These are phyloP conservation scores for Amanita muscaria DNA, from an alignment of 768 basidiomycete genomes.

Conservation along the genomic window DNA sequence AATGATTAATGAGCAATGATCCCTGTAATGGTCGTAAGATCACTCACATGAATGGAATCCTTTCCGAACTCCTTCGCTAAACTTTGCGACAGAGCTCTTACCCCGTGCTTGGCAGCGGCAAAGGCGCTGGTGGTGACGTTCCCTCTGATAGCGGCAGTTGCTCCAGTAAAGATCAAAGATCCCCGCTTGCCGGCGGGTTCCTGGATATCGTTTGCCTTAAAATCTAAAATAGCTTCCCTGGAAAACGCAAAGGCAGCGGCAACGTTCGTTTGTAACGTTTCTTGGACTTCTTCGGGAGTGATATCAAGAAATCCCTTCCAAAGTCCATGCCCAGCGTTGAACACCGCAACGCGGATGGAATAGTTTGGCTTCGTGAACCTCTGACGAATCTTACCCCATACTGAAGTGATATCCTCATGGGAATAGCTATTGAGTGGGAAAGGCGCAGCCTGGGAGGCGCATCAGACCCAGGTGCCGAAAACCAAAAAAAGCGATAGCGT, in stretches of 20 bases:
- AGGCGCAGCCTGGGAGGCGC: constrained; percentile 42
- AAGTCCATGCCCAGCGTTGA: constrained; percentile 47
- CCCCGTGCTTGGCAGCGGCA: constrained; percentile 54
- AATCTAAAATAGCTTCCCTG: constrained; percentile 46
- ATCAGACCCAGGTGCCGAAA: not conserved
- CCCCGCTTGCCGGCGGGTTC: constrained; percentile 47
- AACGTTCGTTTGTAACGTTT: constrained; percentile 42
- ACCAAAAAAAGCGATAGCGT: constrained; percentile 8
- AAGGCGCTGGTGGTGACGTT: constrained; percentile 54
- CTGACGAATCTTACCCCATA: constrained; percentile 37
- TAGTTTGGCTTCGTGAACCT: constrained; percentile 40
- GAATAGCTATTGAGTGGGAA: constrained; percentile 49
- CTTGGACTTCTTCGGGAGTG: constrained; percentile 47
- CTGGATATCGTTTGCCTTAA: constrained; percentile 49
- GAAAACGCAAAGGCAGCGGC: constrained; percentile 58
- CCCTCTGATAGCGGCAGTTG: constrained; percentile 58
- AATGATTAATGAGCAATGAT: too few relatives aligned
- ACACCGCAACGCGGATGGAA: constrained; percentile 52
- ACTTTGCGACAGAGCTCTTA: constrained; percentile 60
- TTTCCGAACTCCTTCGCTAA: constrained; percentile 68
- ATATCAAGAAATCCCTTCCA: constrained; percentile 65
- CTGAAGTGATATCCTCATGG: constrained; percentile 39
- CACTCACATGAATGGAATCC: constrained; percentile 59
- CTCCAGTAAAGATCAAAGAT: constrained; percentile 64
- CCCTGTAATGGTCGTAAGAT: too few relatives aligned